These are phyloP conservation scores for Biscogniauxia sp. DNA, from an alignment of 2,329 filamentous ascomycete species.

Conservation along the genomic window DNA sequence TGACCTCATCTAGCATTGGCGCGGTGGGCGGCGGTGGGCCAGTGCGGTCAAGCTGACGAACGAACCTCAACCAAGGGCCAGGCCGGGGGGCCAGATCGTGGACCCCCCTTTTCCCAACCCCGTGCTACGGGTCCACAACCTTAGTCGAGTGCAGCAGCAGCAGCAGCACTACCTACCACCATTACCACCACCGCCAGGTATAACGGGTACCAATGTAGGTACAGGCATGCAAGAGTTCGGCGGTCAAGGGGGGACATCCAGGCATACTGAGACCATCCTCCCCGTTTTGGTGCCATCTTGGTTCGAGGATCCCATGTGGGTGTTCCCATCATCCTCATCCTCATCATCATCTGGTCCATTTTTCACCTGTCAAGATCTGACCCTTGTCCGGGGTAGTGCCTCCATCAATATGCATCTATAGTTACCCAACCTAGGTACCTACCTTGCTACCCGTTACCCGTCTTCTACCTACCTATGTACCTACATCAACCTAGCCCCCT, in stretches of 20 bases:
- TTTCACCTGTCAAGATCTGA: not conserved
- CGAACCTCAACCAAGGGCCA: not conserved
- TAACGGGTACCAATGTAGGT: no score
- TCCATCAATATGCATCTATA: not conserved
- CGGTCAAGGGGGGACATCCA: not conserved
- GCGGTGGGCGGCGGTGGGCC: not conserved
- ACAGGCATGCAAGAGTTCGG: not conserved
- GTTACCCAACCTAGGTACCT: not conserved
- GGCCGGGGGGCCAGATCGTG: not conserved
- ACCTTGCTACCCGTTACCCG: not conserved
- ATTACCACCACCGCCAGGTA: no score
- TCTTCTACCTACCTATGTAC: not conserved
- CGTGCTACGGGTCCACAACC: not conserved
- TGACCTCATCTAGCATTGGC: not conserved
- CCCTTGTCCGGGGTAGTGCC: not conserved
- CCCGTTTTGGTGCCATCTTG: not conserved
- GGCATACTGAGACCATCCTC: not conserved
- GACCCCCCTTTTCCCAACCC: not conserved
- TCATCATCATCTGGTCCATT: not conserved
- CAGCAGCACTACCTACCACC: not conserved
- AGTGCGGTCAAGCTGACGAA: not conserved
- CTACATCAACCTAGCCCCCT: not conserved
- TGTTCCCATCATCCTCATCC: not conserved
- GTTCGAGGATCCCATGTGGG: not conserved
- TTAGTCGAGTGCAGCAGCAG: not conserved